These are phyloP conservation scores for Lycium ferocissimum DNA, from an alignment of 257 asterid genomes.

Conservation along the genomic window DNA sequence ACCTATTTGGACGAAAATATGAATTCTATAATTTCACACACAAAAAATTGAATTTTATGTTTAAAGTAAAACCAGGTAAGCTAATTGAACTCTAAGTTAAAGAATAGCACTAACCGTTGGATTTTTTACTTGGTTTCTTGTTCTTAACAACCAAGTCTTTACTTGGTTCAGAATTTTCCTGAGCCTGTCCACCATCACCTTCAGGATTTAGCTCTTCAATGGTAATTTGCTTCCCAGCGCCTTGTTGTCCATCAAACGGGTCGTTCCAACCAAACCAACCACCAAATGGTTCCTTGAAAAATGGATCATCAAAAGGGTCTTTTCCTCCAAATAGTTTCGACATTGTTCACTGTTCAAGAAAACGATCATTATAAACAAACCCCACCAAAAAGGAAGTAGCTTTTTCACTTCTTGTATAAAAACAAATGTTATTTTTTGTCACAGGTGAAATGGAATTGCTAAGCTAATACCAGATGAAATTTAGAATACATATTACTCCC, in stretches of 20 bases:
- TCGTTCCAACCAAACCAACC: slow-evolving; percentile 52
- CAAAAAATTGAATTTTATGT: neutral
- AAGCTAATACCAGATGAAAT: neutral
- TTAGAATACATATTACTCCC: neutral
- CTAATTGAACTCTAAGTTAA: neutral
- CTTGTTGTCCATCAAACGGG: slow-evolving; percentile 52
- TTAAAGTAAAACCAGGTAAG: neutral
- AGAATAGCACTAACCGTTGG: slow-evolving; percentile 43
- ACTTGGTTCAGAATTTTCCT: slow-evolving; percentile 43
- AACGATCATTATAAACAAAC: slow-evolving; percentile 5
- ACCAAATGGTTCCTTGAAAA: slow-evolving; percentile 66
- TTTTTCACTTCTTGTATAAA: neutral
- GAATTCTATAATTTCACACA: too few species aligned
- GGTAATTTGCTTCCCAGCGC: slow-evolving; percentile 50
- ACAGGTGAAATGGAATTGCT: too few species aligned
- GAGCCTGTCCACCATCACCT: slow-evolving; percentile 44
- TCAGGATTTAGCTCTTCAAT: slow-evolving; percentile 74
- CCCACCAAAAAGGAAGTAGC: neutral
- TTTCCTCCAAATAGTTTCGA: slow-evolving; percentile 75
- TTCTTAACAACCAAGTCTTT: slow-evolving; percentile 52
- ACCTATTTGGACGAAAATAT: too few species aligned
- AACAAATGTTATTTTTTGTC: neutral
- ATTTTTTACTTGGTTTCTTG: slow-evolving; percentile 37
- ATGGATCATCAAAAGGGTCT: slow-evolving; percentile 77
- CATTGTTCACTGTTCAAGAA: slow-evolving; percentile 45